These are phyloP conservation scores for Ophiostoma himal-ulmi DNA, from an alignment of 2,329 filamentous ascomycete species.

Conservation along the genomic window DNA sequence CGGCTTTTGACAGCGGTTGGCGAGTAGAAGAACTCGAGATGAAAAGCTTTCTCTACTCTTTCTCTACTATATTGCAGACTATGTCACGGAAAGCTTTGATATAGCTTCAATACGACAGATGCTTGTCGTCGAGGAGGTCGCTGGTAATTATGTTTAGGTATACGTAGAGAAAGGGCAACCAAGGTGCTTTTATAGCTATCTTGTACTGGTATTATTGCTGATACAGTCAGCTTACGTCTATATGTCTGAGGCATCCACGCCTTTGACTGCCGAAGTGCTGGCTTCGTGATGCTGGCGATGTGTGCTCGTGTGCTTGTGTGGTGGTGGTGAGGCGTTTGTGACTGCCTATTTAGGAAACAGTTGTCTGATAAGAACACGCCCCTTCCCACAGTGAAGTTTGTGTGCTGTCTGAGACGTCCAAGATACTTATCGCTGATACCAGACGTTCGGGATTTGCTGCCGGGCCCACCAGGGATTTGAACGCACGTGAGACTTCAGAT, in stretches of 20 bases:
- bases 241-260: too few relatives aligned
- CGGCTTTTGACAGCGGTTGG: background rate
- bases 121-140: background rate
- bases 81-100: background rate
- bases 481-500: background rate
- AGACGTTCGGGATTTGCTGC: slow-evolving; percentile 22
- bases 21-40: background rate
- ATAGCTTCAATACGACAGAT: background rate
- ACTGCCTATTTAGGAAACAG: background rate
- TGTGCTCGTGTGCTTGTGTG: background rate
- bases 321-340: background rate
- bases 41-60: background rate
- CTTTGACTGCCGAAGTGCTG: too few relatives aligned
- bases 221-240: background rate
- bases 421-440: slow-evolving; percentile 7
- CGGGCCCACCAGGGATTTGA: background rate
- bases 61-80: background rate
- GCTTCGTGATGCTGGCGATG: background rate
- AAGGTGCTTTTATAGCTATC: background rate
- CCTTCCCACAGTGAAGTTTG: background rate
- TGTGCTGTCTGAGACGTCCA: background rate
- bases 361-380: slow-evolving; percentile 1
- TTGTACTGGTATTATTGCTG: background rate
- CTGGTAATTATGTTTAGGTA: background rate
- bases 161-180: background rate